Evolutionary conservation across 1,139 yeast species (phyloP), one percentile per base, ranked within the genome.

Genomic region (Debaryomyces psychrophilus): DNA sequence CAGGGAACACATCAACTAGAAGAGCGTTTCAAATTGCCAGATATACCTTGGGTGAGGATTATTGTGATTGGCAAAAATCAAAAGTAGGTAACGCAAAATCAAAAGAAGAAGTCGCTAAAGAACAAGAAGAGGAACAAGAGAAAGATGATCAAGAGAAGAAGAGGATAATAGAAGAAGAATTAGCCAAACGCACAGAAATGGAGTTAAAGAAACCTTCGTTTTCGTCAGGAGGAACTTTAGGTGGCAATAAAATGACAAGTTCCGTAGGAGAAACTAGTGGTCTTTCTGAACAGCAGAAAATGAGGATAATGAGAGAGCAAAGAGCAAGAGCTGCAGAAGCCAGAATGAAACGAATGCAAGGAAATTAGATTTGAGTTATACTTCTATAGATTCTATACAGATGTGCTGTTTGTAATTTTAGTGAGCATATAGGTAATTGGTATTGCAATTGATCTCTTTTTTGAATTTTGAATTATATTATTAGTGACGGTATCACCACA

Each of bases 261-360:
- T 53, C 55, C 36, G 20, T 50, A 45, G 52, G 57, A 37, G 67
- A 70, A 44, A 55, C 71, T 47, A 59, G 67, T 57, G 69, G 78
- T 46, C 62, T 74, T 39, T 66, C 62, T 26, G 92, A 85, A 1
- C 89, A 84, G 34, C 97, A 92, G 53, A 78, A 81, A 58, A 76
- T 77, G 77, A 79, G 84, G 58, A 67, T 93, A 27, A 90, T 92
- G 86, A 79, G 99, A 51, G 99, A 93, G 58, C 92, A 93, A 60
- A 73, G 99, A 45, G 98, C 98, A 0, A 76, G 98, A 50, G 99
- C 99, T 0, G 97, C 97, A 0, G 98, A 93, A 62, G 97, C 95
- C 0, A 76, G 99, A 55, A 62, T 92, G 49, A 69, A 64, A 40
- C 52, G 51, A 29, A 35, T 50, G 37, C 41, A 33, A 22, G 38